phyloP scores from a whole-genome alignment of 306 rosid species.

The Acacia melanoxylon region DNA sequence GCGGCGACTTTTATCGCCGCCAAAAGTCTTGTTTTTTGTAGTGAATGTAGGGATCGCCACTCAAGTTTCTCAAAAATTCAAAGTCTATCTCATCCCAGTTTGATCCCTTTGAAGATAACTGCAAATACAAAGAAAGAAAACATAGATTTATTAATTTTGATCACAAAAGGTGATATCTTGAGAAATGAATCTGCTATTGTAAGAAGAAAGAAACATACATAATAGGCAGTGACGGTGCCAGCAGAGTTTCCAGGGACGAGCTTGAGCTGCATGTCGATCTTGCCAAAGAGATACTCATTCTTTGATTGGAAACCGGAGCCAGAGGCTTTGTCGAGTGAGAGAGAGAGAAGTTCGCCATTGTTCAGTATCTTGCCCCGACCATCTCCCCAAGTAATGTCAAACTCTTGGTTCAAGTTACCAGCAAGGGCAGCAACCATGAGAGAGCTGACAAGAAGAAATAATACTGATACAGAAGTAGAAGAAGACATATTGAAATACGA shows the following conservation, averaged over 20 bases:
- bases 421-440: constrained; percentile 19
- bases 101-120: constrained; percentile 61
- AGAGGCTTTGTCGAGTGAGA: constrained; percentile 50
- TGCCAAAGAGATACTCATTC: constrained; percentile 52
- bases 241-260: constrained; percentile 75
- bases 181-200: not conserved
- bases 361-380: constrained; percentile 52
- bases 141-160: not conserved
- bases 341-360: constrained; percentile 57
- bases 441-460: constrained; percentile 33
- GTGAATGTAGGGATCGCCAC: constrained; percentile 77
- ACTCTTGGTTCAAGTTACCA: constrained; percentile 42
- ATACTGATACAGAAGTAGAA: not conserved
- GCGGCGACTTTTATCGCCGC: too few species aligned
- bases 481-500: constrained; percentile 34
- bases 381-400: constrained; percentile 61
- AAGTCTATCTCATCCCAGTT: constrained; percentile 80
- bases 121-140: constrained; percentile 9
- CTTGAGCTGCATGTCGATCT: constrained; percentile 71
- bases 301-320: constrained; percentile 68
- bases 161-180: not conserved
- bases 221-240: constrained; percentile 81
- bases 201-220: constrained; percentile 37
- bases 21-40: too few species aligned
- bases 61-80: constrained; percentile 69